These are phyloP conservation scores for Rhodotorula sp. DNA, from an alignment of 1,284 basidiomycete genomes.

Conservation along the genomic window DNA sequence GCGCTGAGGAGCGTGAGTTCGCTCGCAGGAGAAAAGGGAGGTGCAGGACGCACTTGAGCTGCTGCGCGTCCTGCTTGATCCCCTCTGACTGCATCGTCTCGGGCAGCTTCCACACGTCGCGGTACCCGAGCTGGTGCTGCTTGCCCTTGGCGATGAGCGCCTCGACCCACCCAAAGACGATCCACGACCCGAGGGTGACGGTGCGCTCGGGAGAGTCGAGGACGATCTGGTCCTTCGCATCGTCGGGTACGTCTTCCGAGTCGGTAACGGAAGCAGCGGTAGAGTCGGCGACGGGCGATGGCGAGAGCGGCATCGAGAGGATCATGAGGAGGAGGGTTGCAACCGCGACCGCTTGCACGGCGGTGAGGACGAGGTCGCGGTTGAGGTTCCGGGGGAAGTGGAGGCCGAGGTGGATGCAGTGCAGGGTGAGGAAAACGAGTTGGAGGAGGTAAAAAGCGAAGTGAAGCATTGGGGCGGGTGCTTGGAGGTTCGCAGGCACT, in stretches of 20 bases:
- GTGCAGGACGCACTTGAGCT: constrained; percentile 57
- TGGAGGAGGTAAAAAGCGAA: constrained; percentile 59
- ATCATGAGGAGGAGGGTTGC: background rate
- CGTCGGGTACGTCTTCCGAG: constrained; percentile 52
- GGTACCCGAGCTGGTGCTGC: constrained; percentile 22
- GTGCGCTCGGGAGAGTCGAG: constrained; percentile 63
- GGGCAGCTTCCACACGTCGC: constrained; percentile 70
- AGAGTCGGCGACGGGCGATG: background rate
- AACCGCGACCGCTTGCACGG: constrained; percentile 44
- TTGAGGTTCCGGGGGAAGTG: constrained; percentile 34
- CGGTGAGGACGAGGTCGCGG: constrained; percentile 48
- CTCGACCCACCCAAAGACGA: constrained; percentile 72
- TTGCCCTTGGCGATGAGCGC: constrained; percentile 58
- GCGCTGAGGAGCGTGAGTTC: constrained; percentile 29
- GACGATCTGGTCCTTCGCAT: constrained; percentile 23
- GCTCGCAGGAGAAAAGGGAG: constrained; percentile 8
- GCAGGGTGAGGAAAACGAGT: constrained; percentile 54
- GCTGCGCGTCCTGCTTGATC: constrained; percentile 54
- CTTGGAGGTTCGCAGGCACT: background rate
- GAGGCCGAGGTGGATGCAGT: constrained; percentile 60
- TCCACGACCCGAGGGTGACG: constrained; percentile 72
- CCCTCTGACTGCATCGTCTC: constrained; percentile 64
- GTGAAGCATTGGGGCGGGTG: constrained; percentile 60
- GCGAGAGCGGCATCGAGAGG: constrained; percentile 15
- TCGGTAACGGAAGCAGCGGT: background rate